These are phyloP conservation scores for Naumovozyma baii DNA, from an alignment of 805 yeast species.

Conservation along the genomic window DNA sequence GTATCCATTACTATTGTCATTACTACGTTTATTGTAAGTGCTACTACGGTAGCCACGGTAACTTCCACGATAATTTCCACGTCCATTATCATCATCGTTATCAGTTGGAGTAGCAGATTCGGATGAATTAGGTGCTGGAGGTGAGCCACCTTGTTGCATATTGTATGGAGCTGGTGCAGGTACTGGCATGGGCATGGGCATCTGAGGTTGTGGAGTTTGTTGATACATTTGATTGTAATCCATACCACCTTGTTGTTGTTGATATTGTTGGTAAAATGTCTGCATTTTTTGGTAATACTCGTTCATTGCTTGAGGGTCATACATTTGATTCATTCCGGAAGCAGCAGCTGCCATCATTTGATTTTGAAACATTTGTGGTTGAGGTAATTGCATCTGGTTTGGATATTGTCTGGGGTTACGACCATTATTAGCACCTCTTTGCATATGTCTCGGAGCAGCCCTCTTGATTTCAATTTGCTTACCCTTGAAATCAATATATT, in stretches of 20 bases:
- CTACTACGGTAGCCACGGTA: slow-evolving; percentile 21
- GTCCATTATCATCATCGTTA: slow-evolving; percentile 8
- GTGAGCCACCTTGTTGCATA: slow-evolving; percentile 1
- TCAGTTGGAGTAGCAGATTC: slow-evolving; percentile 18
- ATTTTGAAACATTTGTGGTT: slow-evolving; percentile 26
- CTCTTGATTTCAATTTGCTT: slow-evolving; percentile 75
- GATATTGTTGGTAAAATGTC: slow-evolving; percentile 35
- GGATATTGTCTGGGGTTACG: slow-evolving; percentile 9
- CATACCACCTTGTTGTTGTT: slow-evolving; percentile 28
- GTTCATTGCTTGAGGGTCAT: slow-evolving; percentile 47
- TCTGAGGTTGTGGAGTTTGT: slow-evolving; percentile 21
- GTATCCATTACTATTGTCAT: slow-evolving; percentile 14
- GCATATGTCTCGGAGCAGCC: slow-evolving; percentile 75
- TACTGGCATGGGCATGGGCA: slow-evolving; percentile 27
- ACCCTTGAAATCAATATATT: slow-evolving; percentile 76
- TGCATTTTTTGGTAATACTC: slow-evolving; percentile 58
- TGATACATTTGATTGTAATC: slow-evolving; percentile 27
- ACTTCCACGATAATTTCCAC: slow-evolving; percentile 5
- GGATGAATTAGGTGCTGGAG: slow-evolving; percentile 12
- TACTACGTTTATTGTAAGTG: slow-evolving; percentile 11
- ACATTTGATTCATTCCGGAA: slow-evolving; percentile 19
- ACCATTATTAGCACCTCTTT: slow-evolving; percentile 22
- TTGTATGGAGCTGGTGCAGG: slow-evolving; percentile 6
- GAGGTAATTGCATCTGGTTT: slow-evolving; percentile 9
- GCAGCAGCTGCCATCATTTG: slow-evolving; percentile 29